These are phyloP conservation scores for Aspergillus nidulans DNA, from an alignment of 495 filamentous ascomycete species.

Conservation along the genomic window DNA sequence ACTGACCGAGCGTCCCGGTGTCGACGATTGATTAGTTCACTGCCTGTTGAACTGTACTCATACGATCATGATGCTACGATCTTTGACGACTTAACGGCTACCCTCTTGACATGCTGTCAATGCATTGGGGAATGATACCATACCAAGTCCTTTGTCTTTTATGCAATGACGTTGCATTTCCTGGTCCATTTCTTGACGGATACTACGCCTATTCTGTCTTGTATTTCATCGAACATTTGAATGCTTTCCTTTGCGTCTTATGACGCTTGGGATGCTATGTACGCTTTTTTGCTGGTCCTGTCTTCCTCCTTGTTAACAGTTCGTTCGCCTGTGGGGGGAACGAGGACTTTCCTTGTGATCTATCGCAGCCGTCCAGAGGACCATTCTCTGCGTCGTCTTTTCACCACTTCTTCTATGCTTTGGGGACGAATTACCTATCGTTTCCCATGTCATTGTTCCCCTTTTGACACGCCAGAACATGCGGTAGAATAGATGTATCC, in stretches of 20 bases:
- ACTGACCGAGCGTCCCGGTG: constrained; percentile 18
- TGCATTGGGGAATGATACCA: constrained; percentile 29
- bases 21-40: constrained; percentile 10
- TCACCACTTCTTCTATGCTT: constrained; percentile 12
- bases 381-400: constrained; percentile 6
- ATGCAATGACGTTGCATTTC: constrained; percentile 25
- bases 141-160: constrained; percentile 25
- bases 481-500: constrained; percentile 28
- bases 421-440: constrained; percentile 18
- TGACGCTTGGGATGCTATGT: constrained; percentile 6
- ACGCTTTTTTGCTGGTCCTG: constrained; percentile 6
- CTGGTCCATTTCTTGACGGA: constrained; percentile 19
- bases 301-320: constrained; percentile 12
- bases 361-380: not conserved
- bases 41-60: constrained; percentile 38
- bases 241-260: constrained; percentile 11
- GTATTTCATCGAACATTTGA: constrained; percentile 21
- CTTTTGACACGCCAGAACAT: constrained; percentile 16
- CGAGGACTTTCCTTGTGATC: constrained; percentile 1
- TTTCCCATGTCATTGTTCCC: constrained; percentile 14
- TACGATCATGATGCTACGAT: constrained; percentile 47
- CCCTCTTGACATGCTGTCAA: constrained; percentile 28
- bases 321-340: not conserved
- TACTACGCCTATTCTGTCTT: constrained; percentile 22
- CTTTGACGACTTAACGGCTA: constrained; percentile 42